phyloP scores from a whole-genome alignment of 345 rosid genomes.

The Capsella bursapastoris region DNA sequence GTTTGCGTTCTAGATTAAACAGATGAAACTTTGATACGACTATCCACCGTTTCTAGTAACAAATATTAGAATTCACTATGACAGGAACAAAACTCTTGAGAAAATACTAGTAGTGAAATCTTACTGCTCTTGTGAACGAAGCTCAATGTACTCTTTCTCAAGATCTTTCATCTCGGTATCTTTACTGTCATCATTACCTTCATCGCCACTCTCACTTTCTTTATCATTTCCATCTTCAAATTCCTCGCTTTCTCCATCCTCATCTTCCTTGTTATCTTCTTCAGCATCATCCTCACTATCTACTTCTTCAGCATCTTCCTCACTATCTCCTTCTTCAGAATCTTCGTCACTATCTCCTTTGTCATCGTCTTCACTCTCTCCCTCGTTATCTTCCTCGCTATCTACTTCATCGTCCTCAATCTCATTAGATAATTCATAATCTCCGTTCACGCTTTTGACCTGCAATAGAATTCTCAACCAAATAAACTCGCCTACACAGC shows the following conservation, averaged over 20 bases:
- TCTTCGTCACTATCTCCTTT: constrained; percentile 33
- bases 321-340: constrained; percentile 18
- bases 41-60: constrained; percentile 15
- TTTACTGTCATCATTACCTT: constrained; percentile 34
- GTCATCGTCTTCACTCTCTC: constrained; percentile 37
- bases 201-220: constrained; percentile 56
- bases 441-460: constrained; percentile 33
- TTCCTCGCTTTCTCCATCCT: constrained; percentile 41
- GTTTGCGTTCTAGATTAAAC: not conserved
- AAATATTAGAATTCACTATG: not conserved
- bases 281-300: constrained; percentile 30
- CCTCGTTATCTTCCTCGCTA: constrained; percentile 30
- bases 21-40: not conserved
- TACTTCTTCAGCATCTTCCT: constrained; percentile 29
- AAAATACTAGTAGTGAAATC: constrained; percentile 21
- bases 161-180: constrained; percentile 82
- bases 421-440: constrained; percentile 11
- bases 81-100: too few species aligned
- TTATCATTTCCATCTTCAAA: constrained; percentile 63
- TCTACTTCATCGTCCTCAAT: constrained; percentile 37
- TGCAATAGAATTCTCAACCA: not conserved
- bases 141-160: constrained; percentile 74
- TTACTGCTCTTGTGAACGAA: constrained; percentile 77
- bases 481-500: constrained; percentile 18
- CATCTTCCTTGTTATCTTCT: constrained; percentile 37